Conservation (phyloP, 2,329 filamentous ascomycete genomes). For the Parastagonospora nodorum region DNA sequence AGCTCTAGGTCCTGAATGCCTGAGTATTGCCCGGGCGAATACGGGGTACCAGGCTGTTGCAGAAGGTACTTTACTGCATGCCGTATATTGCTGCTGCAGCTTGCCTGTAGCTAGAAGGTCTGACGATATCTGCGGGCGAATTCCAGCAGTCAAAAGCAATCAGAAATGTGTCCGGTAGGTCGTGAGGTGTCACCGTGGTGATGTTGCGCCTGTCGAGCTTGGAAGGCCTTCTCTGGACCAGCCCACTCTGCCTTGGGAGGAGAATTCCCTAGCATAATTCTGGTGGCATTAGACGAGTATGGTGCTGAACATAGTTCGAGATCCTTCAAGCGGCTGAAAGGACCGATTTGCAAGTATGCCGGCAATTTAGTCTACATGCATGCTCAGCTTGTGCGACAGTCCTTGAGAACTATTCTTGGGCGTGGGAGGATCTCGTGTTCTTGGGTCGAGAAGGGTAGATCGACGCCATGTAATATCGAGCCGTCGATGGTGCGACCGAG, state of each 20-base stretch:
- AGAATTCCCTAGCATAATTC: no score
- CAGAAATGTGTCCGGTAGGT: no score
- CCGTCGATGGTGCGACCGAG: slow-evolving; percentile 19
- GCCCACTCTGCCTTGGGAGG: no score
- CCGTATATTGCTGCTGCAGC: slow-evolving; percentile 30
- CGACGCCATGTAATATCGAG: slow-evolving; percentile 22
- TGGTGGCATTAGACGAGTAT: no score
- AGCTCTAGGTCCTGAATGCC: slow-evolving; percentile 7
- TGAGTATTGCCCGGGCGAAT: slow-evolving; percentile 12
- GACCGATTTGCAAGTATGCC: slow-evolving; percentile 3
- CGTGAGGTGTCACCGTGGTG: no score
- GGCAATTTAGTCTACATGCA: slow-evolving; percentile 8
- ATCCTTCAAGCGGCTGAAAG: slow-evolving; percentile 3
- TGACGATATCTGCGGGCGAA: neutral
- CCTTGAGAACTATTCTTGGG: slow-evolving; percentile 13
- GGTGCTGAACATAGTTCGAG: neutral
- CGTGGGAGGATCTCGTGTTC: slow-evolving; percentile 2
- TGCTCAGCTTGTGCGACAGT: neutral
- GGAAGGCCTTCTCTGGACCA: no score
- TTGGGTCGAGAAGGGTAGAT: slow-evolving; percentile 10
- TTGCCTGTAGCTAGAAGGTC: neutral
- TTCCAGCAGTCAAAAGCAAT: no score
- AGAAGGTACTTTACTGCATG: slow-evolving; percentile 19
- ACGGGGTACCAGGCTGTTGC: slow-evolving; percentile 17
- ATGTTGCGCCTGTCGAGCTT: no score